phyloP scores from a whole-genome alignment of 129 eudicot genomes.

The Gnaphalium uliginosum region DNA sequence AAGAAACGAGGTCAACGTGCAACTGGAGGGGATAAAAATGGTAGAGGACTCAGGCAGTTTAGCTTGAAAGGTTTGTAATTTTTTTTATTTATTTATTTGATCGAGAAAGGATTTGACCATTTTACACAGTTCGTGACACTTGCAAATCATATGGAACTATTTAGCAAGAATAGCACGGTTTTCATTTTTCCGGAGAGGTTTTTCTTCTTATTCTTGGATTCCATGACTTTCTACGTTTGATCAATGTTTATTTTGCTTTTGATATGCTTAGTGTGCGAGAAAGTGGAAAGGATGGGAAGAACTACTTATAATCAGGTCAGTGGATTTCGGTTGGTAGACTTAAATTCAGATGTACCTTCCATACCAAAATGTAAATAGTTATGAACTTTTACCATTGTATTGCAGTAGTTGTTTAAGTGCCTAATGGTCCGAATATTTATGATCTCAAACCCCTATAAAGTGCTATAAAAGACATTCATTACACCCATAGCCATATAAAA shows the following conservation, averaged over 20 bases:
- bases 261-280: conserved; percentile 54
- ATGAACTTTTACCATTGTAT: neutral
- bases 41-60: conserved; percentile 70
- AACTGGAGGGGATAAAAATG: conserved; percentile 65
- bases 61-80: conserved; percentile 62
- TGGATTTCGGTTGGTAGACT: neutral
- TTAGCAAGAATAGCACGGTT: neutral
- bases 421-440: no score
- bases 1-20: conserved; percentile 38
- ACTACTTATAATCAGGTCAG: conserved; percentile 67
- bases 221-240: neutral
- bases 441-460: no score
- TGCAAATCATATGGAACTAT: neutral
- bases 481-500: no score
- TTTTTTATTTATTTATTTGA: no score
- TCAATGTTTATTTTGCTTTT: neutral
- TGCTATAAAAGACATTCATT: no score
- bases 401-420: no score
- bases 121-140: neutral
- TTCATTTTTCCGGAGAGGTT: neutral
- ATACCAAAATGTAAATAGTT: neutral
- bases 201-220: neutral
- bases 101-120: neutral
- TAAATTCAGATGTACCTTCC: no score
- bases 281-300: conserved; percentile 70